Base-by-base conservation (phyloP, 768 basidiomycete genomes). In the Mycena pura region DNA sequence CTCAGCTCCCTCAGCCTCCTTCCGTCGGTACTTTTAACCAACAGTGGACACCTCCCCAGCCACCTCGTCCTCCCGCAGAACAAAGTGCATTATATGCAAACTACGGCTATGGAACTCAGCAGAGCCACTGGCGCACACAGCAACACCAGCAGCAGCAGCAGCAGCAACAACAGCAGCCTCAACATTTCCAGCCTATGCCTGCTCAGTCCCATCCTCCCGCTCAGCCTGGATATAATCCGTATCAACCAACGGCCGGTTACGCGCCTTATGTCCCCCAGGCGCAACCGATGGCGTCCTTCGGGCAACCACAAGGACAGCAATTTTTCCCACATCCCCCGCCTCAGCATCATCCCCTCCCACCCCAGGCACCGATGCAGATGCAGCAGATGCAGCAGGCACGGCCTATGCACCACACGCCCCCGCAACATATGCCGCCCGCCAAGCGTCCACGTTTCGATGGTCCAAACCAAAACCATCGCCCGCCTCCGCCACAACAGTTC, bases 391-490 rank as follows among this genome's bases (percentile, higher is more conserved):
- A 76, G 53, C 82, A 76, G 64, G 82, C 77, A 46, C 84, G 80
- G 29, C 84, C 83, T 48, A 63, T 81, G 50, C 78, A 88, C 64
- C 90, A 92, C 64, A 77, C 85, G 0, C 85, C 89, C 10, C 88
- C 89, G 32, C 91, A 91, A 67, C 90, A 93, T 69, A 80, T 89
- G n/a, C 95, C 95, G 9, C 95, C 95, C 3, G 94, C 94, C 2
- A 97, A 97, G 74, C 82, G 95, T 52, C 93, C 89, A 67, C 85
- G 94, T 40, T 95, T 95, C 70, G 95, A 96, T 71, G 89, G 88
- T 5, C 91, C 91, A 2, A 80, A 77, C 66, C 84, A 81, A 62
- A 73, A 74, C 47, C 84, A 82, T 27, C 83, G 79, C 14, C 81
- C 80, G 15, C 79, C 78, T 19, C 80, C 79, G n/a, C 83, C 84